Percentiles rank a stretch among this genome's conserved stretches.
These are phyloP conservation scores for Pistacia integerrima DNA, from an alignment of 345 rosid genomes.

Conservation along the genomic window DNA sequence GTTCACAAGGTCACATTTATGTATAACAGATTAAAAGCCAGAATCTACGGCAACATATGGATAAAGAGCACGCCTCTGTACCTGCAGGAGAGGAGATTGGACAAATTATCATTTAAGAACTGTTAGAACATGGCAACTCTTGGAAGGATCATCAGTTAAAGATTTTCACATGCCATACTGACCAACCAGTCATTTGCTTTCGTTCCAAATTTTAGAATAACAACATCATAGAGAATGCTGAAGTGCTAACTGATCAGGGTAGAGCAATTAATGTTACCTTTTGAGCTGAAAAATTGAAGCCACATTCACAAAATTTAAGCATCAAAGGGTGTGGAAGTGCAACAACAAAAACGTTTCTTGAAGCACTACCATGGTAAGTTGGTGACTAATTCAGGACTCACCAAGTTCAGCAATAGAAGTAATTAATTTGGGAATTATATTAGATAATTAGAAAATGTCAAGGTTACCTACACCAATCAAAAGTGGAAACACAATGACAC, in stretches of 20 bases:
- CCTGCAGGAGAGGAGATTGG: neutral
- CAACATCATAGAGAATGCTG: neutral
- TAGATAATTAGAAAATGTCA: neutral
- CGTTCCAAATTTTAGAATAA: neutral
- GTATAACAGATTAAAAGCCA: neutral
- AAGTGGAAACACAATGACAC: neutral
- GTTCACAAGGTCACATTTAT: neutral
- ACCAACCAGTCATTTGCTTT: neutral
- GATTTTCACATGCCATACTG: neutral
- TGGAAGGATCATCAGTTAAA: neutral
- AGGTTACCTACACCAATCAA: neutral
- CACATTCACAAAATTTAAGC: neutral
- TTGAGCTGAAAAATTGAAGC: neutral
- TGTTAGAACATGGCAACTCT: neutral
- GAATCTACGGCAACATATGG: neutral
- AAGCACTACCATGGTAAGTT: neutral
- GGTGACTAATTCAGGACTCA: neutral
- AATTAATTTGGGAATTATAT: slow-evolving; percentile 2
- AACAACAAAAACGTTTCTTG: neutral
- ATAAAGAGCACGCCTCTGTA: neutral
- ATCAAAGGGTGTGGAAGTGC: neutral
- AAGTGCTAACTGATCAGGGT: neutral
- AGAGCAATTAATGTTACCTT: neutral
- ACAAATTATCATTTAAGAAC: neutral
- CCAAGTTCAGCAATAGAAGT: neutral